Evolutionary conservation across 106 monocot species (phyloP).

Genomic region (Chionographis japonica): DNA sequence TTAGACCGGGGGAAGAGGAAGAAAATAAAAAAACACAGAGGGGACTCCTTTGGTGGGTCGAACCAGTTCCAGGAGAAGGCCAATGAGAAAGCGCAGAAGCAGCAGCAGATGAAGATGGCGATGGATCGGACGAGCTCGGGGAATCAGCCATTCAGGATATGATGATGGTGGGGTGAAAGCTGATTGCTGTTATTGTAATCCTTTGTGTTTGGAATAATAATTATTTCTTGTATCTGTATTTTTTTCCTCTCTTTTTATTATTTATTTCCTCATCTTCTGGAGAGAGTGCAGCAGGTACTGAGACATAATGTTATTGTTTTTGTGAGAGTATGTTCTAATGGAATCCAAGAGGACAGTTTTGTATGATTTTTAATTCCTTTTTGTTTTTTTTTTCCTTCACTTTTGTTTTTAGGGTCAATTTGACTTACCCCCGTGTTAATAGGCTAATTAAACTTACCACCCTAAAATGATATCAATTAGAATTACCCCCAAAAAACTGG

Average conservation of each 20-base stretch:
- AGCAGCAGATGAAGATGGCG: constrained; percentile 13
- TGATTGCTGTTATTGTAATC: constrained; percentile 1
- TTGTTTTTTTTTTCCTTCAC: too few relatives aligned
- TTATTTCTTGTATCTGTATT: not conserved
- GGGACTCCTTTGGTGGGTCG: constrained; percentile 20
- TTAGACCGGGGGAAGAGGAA: constrained; percentile 83
- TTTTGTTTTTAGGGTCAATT: too few relatives aligned
- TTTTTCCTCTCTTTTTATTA: not conserved
- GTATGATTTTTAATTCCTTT: too few relatives aligned
- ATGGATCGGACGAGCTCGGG: constrained; percentile 13
- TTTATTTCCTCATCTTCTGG: too few relatives aligned
- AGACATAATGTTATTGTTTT: too few relatives aligned
- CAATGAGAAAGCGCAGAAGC: constrained; percentile 24
- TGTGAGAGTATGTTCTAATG: too few relatives aligned
- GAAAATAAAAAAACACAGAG: constrained; percentile 47
- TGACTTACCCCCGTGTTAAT: too few relatives aligned
- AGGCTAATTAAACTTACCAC: too few relatives aligned
- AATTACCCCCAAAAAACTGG: too few relatives aligned
- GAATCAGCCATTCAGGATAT: constrained; percentile 68
- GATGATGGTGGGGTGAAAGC: constrained; percentile 3
- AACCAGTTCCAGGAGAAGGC: constrained; percentile 76
- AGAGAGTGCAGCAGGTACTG: too few relatives aligned
- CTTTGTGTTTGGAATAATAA: not conserved
- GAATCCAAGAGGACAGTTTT: too few relatives aligned
- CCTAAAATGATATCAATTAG: too few relatives aligned